phyloP scores from a whole-genome alignment of 257 asterid species.

The Solanum chmielewskii region DNA sequence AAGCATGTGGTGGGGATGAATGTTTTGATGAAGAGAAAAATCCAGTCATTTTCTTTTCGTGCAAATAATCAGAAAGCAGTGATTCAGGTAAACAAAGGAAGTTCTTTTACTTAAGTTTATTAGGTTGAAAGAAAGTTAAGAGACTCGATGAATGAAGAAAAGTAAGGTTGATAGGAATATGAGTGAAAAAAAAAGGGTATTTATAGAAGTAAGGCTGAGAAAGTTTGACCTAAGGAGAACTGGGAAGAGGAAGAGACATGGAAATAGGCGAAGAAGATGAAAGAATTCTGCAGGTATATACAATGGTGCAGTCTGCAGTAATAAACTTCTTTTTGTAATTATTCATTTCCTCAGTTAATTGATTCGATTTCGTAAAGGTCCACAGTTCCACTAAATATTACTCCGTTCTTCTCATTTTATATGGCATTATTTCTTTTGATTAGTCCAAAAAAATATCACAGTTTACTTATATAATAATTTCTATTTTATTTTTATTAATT shows the following conservation, averaged over 20 bases:
- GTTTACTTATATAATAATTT: too few relatives aligned
- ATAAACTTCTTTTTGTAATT: neutral
- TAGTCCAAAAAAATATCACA: too few relatives aligned
- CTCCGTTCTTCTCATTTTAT: too few relatives aligned
- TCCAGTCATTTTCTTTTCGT: neutral
- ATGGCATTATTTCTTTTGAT: accelerated
- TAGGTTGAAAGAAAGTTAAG: neutral
- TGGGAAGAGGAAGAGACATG: neutral
- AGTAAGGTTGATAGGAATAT: neutral
- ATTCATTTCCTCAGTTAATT: neutral
- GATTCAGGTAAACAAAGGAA: constrained; percentile 2
- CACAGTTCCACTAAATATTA: neutral
- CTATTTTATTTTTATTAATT: too few relatives aligned
- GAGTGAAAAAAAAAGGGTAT: neutral
- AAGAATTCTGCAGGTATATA: neutral
- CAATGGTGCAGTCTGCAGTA: neutral
- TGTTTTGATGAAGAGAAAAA: neutral
- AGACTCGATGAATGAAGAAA: neutral
- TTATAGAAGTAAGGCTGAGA: neutral
- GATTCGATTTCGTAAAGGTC: neutral
- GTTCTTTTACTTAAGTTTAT: neutral
- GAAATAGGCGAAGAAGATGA: neutral
- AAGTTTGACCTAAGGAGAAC: neutral
- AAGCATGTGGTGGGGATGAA: neutral
- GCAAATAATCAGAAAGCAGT: neutral